Base-by-base conservation (phyloP, 345 rosid species). In the Carallia brachiata region DNA sequence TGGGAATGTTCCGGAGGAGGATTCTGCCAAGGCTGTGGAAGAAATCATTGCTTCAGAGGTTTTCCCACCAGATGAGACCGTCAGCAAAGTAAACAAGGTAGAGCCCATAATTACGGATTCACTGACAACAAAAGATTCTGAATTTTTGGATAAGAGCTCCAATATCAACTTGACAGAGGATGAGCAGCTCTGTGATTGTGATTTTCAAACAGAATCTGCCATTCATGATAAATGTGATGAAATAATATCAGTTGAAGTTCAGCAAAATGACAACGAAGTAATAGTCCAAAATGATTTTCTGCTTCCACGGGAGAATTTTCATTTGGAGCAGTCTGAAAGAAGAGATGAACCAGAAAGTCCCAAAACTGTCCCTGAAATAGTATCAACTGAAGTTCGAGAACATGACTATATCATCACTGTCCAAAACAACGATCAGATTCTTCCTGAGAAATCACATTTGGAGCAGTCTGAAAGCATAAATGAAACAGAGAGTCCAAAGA, bases 121-220 rank as follows among this genome's bases (percentile, higher is more conserved):
- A 37, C 27, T 54, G 52, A 37, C 34, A 34, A 39, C 23, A 13
- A 9, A 53, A 16, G 23, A 16, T 39, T 30, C 19, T 50, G 50
- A 59, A 19, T 57, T 27, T 36, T 30, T 15, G 67, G 67, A 6
- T 23, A 34, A 54, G 54, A 55, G 15, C 44, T 54, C 62, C 17
- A 54, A 71, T 55, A 62, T 71, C 36, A 40, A 54, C 56, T 37
- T 12, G 36, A 37, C 5, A 16, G 67, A 54, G 31, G 67, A 53
- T 37, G 30, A 34, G 48, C 63, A 17, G 54, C 71, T 55, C 44
- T 53, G 7, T 5, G 12, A 44, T 30, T 7, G 18, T 8, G 56
- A 58, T 44, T 36, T 58, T 16, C 53, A 28, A 15, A 31, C 47
- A 48, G 19, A 44, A 1, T 36, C 36, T 28, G 19, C 48, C 27